Percentiles rank a stretch among this genome's conserved stretches.
Evolutionary conservation across 257 asterid species (phyloP).

Genomic region (Solanum virginianum): DNA sequence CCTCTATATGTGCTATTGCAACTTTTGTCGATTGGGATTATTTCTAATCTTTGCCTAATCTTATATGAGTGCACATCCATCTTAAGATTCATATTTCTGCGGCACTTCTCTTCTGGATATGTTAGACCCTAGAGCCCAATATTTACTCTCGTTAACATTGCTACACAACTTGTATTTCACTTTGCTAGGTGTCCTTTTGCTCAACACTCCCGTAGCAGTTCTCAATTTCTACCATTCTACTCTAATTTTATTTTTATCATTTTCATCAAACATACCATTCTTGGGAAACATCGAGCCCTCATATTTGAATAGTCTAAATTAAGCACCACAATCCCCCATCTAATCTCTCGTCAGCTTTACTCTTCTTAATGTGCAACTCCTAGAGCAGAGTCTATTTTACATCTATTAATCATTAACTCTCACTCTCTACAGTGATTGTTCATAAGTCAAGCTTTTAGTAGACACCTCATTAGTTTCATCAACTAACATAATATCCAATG

Average conservation of each 20-base stretch:
- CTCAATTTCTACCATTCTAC: neutral
- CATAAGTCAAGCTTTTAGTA: neutral
- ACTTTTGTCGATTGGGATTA: neutral
- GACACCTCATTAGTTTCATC: neutral
- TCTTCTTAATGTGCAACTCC: neutral
- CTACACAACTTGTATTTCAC: neutral
- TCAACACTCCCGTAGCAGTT: neutral
- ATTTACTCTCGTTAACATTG: neutral
- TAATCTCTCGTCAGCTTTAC: neutral
- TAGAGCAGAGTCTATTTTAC: neutral
- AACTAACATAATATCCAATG: neutral
- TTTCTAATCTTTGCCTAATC: neutral
- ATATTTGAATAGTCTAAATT: neutral
- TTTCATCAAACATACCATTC: neutral
- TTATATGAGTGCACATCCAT: neutral
- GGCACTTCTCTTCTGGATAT: neutral
- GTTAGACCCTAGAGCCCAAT: neutral
- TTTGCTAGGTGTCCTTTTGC: neutral
- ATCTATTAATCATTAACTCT: neutral
- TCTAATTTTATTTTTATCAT: neutral
- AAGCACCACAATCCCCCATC: neutral
- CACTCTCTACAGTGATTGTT: neutral
- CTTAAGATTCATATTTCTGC: neutral
- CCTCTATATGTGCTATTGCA: neutral
- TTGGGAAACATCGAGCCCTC: neutral